Evolutionary conservation across 129 eudicot genomes (phyloP), one percentile per base, ranked within the genome.

Genomic region (Pulicaria dysenterica): DNA sequence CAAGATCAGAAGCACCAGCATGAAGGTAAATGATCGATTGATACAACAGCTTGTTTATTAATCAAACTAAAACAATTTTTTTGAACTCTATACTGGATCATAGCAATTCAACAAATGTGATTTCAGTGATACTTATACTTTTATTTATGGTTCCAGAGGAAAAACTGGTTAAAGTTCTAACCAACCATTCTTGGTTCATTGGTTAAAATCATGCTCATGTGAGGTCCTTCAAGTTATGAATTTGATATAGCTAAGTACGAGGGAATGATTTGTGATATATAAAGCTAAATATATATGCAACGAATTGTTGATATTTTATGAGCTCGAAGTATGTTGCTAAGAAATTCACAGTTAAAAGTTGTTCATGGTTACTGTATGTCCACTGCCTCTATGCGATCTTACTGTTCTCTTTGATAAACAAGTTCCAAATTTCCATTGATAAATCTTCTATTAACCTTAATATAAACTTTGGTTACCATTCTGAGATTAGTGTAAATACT

Each of bases 1-100:
- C 66, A 92, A 92, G 83, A 87, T 85, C 59, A 82, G 90, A 76
- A 89, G 92, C 83, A 92, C 96, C 51, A 89, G 92, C 76, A 64
- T 85, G 79, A 82, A 80, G 90, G 98, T 89, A 50, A 40, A 36
- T 49, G 3, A 31, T 74, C 64, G 19, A 14, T 41, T 64, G 47
- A 24, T 75, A 31, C 46, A 31, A 48, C 8, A 64, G 12, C 2
- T 39, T 16, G 41, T 47, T 74, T 39, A 8, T 53, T 34, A 14
- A 9, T 74, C 64, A 19, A 40, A 1, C 51, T n/a, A 64, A 3
- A 45, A 40, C 45, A 49, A 17, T 43, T 63, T 73, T 61, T 46
- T 13, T 43, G 31, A 59, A n/a, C 40, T 38, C 5, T 8, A 17
- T 67, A 34, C 59, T 67, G 59, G 59, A 60, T 73, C 1, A 13